Evolutionary conservation across 2,329 filamentous ascomycete genomes (phyloP), one percentile per base, ranked within the genome.

Genomic region (Purpureocillium lavendulum): DNA sequence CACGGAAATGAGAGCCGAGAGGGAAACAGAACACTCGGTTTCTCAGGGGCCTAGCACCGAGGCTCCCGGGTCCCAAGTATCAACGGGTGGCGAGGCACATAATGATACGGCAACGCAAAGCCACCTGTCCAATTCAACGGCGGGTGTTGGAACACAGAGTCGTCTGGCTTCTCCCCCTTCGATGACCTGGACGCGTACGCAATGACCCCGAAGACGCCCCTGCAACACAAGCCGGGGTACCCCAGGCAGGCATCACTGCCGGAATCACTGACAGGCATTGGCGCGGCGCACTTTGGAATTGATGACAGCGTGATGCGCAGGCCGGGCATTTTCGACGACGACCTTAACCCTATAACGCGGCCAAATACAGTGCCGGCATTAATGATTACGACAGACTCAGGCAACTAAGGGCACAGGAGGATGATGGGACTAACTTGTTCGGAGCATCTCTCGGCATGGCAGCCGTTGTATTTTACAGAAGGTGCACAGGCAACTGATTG

Each of bases 201-300:
- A 26, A 26, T 26, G 21, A 26, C 10, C 6, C 21, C 10, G 21
- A 5, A 26, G 6, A 10, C 21, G 21, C 6, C 21, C n/a, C 6
- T 5, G 21, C 21, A 26, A 26, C 21, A 5, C 21, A 36, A 30
- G 30, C 26, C 35, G 15, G 29, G 31, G 18, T 13, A 15, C 17
- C n/a, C 13, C 10, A 21, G 36, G 10, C 44, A 43, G 11, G 37
- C 31, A 33, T 39, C 45, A 7, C 40, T 49, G 3, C 46, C 48
- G 4, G 26, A 46, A 7, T 45, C 45, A 11, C 43, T 56, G 12
- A 44, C 50, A 15, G 54, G 53, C n/a, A 47, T 55, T 10, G 52
- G 53, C 10, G 52, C 49, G 21, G 50, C 47, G 7, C 41, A 52
- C 33, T 26, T 47, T 29, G 45, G 39, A 6, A 34, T 45, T n/a